Percentiles rank a stretch among this genome's conserved stretches.
Evolutionary conservation across 108 stramenopile genomes (phyloP).

Genomic region (Mayamaea pseudoterrestris): DNA sequence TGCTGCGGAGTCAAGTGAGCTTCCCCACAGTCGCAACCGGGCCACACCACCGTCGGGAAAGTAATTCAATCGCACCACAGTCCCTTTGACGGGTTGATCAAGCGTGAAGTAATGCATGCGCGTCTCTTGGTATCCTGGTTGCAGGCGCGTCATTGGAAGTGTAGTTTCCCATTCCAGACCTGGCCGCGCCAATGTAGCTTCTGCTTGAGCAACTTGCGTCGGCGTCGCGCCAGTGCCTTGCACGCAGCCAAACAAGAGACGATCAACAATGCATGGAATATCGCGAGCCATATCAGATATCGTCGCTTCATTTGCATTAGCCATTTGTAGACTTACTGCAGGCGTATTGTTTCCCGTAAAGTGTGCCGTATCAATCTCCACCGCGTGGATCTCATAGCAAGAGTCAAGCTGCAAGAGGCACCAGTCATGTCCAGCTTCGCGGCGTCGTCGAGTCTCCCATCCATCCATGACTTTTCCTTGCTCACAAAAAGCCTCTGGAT

Average conservation of each 20-base stretch:
- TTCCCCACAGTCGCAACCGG: constrained; percentile 51
- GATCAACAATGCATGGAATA: constrained; percentile 45
- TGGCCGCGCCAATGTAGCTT: constrained; percentile 16
- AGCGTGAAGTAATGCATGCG: constrained; percentile 59
- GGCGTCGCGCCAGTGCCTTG: constrained; percentile 52
- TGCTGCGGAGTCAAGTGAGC: constrained; percentile 4
- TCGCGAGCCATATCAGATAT: constrained; percentile 19
- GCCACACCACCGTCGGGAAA: constrained; percentile 93
- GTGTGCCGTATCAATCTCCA: constrained; percentile 82
- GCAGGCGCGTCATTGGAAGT: constrained; percentile 45
- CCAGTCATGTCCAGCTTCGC: constrained; percentile 86
- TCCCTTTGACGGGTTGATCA: constrained; percentile 12
- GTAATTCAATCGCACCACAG: constrained; percentile 64
- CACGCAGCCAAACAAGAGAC: constrained; percentile 35
- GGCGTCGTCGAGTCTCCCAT: constrained; percentile 79
- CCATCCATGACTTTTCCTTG: constrained; percentile 93
- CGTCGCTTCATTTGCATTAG: constrained; percentile 10
- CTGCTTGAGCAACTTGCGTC: constrained; percentile 34
- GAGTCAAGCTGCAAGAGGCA: constrained; percentile 59
- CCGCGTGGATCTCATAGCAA: constrained; percentile 14
- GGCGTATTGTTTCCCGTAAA: constrained; percentile 92
- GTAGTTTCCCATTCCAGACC: constrained; percentile 46
- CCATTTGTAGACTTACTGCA: constrained; percentile 50
- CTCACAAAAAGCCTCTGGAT: constrained; percentile 64
- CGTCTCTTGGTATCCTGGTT: constrained; percentile 65